phyloP scores from a whole-genome alignment of 805 yeast genomes.

The Clavispora vitiphila region DNA sequence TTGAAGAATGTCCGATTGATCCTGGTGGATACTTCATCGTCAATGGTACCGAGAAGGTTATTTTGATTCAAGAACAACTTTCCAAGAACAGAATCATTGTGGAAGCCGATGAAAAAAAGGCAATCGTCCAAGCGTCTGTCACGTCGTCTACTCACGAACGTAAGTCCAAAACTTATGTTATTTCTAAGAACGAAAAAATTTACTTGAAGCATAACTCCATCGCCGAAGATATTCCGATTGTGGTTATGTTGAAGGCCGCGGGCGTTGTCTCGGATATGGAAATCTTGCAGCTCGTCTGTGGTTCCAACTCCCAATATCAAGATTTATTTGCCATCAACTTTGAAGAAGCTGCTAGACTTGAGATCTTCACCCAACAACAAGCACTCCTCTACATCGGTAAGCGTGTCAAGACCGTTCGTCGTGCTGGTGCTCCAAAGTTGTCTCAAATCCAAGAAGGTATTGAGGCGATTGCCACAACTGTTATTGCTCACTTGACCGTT shows the following conservation, averaged over 20 bases:
- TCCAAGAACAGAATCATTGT: conserved; percentile 96
- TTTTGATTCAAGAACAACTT: conserved; percentile 92
- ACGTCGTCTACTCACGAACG: conserved; percentile 98
- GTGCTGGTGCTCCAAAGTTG: conserved; percentile 76
- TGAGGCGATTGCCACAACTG: conserved; percentile 93
- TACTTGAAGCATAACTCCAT: conserved; percentile 94
- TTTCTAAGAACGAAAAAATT: conserved; percentile 84
- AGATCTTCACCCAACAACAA: conserved; percentile 86
- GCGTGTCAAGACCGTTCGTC: conserved; percentile 87
- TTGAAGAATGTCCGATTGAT: conserved; percentile 93
- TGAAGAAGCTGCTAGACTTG: conserved; percentile 85
- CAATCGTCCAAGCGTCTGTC: conserved; percentile 93
- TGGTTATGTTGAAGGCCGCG: conserved; percentile 87
- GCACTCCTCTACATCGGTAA: conserved; percentile 89
- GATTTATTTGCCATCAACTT: conserved; percentile 89
- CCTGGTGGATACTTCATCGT: conserved; percentile 99
- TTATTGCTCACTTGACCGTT: conserved; percentile 91
- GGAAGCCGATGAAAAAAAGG: conserved; percentile 93
- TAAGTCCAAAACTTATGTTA: conserved; percentile 93
- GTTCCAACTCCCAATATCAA: conserved; percentile 81
- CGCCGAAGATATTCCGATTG: conserved; percentile 93
- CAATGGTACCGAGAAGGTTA: conserved; percentile 97
- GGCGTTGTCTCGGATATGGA: conserved; percentile 91
- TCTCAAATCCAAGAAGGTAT: conserved; percentile 87
- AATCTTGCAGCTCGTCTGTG: conserved; percentile 91